Conservation (phyloP, 352 stramenopile genomes). For the Globisporangium splendens region DNA sequence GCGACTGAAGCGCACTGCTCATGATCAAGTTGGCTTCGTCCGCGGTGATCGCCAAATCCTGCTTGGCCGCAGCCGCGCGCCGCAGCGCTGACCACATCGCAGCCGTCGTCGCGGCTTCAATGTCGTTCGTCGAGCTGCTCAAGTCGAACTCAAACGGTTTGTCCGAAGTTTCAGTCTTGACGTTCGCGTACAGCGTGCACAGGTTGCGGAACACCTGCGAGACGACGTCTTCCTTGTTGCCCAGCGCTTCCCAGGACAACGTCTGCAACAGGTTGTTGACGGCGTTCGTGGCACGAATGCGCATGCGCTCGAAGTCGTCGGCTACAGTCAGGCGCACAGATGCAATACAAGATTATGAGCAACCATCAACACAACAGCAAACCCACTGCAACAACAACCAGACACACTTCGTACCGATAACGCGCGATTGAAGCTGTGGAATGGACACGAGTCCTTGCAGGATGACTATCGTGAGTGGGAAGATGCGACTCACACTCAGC, state of each 20-base stretch:
- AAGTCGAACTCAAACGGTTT: slow-evolving; percentile 34
- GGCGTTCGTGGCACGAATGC: slow-evolving; percentile 74
- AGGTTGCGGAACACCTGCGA: slow-evolving; percentile 78
- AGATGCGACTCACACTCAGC: slow-evolving; percentile 42
- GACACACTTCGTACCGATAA: slow-evolving; percentile 34
- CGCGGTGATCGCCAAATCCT: slow-evolving; percentile 43
- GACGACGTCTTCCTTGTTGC: slow-evolving; percentile 36
- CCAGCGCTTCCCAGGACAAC: slow-evolving; percentile 49
- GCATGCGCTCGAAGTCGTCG: slow-evolving; percentile 77
- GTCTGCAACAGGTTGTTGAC: slow-evolving; percentile 80
- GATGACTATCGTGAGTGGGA: slow-evolving; percentile 58
- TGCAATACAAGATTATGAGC: no score
- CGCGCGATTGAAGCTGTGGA: slow-evolving; percentile 40
- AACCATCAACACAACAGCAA: slow-evolving; percentile 7
- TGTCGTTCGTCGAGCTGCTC: slow-evolving; percentile 44
- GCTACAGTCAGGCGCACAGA: slow-evolving; percentile 16
- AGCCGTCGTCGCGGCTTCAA: slow-evolving; percentile 64
- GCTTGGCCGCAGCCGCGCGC: slow-evolving; percentile 48
- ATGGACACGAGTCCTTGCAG: slow-evolving; percentile 76
- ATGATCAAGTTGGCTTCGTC: slow-evolving; percentile 75
- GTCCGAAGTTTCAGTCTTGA: slow-evolving; percentile 38
- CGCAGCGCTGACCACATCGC: slow-evolving; percentile 74
- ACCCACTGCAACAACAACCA: neutral
- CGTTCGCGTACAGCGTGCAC: slow-evolving; percentile 66
- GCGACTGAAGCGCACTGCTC: slow-evolving; percentile 51